Evolutionary conservation across 352 stramenopile species (phyloP), one percentile per base, ranked within the genome.

Genomic region (Globisporangium barbulae): DNA sequence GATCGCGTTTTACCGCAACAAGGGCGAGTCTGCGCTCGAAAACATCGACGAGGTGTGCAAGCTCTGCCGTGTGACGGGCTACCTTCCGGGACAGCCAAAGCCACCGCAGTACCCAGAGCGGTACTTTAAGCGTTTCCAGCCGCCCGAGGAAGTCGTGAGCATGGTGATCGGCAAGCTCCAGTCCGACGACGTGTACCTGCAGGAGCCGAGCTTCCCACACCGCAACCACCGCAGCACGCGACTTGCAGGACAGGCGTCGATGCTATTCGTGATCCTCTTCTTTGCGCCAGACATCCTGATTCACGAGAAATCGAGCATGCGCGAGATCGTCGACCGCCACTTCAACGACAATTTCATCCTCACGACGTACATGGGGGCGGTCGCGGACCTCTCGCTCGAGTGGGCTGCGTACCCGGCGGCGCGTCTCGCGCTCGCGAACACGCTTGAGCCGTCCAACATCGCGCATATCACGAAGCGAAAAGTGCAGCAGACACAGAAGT

Each of bases 341-440:
- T 98, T 98, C 68, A 96, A 96, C 66, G 96, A 98, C 75, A 98
- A 98, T 79, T 98, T 97, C 65, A 96, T 98, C 57, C 73, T 98
- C 53, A 87, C 91, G 41, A 97, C 86, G n/a, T 98, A 98, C 72
- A 98, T 98, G 92, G 96, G 96, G 28, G 80, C 94, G 15, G 88
- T 97, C 21, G 91, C 95, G 0, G 94, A 98, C 71, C 70, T 98
- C 12, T 94, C 81, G 56, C 58, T 97, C 37, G 95, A 98, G 63
- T 98, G 96, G 96, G 84, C 76, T 2, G 73, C 82, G 30, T 98
- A 98, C 67, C 81, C 83, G 0, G 93, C 95, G 1, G 96, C 96
- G 2, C 83, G 82, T 17, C 72, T 88, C 28, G 95, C 96, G n/a
- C 73, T 98, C 6, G 83, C 83, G 17, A 97, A 97, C 64, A 96